These are phyloP conservation scores for Astrothelium macrocarpum DNA, from an alignment of 495 filamentous ascomycete genomes.

Conservation along the genomic window DNA sequence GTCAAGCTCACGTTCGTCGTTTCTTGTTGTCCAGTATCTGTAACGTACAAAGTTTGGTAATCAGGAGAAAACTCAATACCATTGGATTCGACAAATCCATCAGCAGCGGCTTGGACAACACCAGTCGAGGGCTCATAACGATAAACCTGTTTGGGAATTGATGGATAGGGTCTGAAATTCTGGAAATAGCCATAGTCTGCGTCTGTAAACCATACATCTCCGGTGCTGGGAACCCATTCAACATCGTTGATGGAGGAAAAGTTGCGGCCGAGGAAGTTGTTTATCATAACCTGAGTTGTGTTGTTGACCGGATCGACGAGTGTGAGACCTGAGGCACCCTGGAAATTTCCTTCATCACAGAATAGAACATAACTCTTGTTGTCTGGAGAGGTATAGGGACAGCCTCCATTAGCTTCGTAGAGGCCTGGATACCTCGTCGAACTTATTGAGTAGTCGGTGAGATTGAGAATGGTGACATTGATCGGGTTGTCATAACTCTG, in stretches of 20 bases:
- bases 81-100: constrained; percentile 41
- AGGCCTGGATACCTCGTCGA: constrained; percentile 29
- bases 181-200: constrained; percentile 29
- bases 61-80: constrained; percentile 42
- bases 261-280: constrained; percentile 16
- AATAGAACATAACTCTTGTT: constrained; percentile 25
- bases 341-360: constrained; percentile 28
- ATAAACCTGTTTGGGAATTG: constrained; percentile 38
- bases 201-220: constrained; percentile 25
- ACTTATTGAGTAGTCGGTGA: constrained; percentile 29
- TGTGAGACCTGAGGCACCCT: constrained; percentile 13
- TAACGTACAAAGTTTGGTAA: constrained; percentile 40
- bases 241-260: constrained; percentile 21
- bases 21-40: constrained; percentile 30
- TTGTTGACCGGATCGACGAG: constrained; percentile 13
- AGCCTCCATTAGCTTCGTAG: constrained; percentile 26
- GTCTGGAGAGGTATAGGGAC: constrained; percentile 16
- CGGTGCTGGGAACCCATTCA: constrained; percentile 15
- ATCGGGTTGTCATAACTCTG: constrained; percentile 24
- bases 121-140: constrained; percentile 42
- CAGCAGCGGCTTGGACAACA: constrained; percentile 41
- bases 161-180: constrained; percentile 28
- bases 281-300: constrained; percentile 11
- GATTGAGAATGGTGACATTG: constrained; percentile 25
- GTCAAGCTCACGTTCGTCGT: constrained; percentile 23